Conservation (phyloP, 2,329 filamentous ascomycete species). For the Botrytis sinoallii region DNA sequence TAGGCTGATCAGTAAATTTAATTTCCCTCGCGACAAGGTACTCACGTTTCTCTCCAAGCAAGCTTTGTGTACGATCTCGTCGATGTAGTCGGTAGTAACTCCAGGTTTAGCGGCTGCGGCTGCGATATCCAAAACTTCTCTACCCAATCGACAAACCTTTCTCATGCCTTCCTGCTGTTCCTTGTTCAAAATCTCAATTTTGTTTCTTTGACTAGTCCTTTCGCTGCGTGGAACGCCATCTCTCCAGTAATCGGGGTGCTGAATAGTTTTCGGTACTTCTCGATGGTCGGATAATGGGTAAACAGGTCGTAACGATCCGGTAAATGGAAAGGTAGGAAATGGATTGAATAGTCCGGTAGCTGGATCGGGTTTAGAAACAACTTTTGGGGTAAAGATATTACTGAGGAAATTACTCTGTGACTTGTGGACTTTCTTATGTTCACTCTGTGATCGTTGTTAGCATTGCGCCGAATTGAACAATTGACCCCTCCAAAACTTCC, state of each 20-base stretch:
- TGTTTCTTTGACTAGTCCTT: constrained; percentile 63
- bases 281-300: constrained; percentile 77
- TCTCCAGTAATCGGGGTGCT: constrained; percentile 80
- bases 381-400: constrained; percentile 71
- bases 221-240: constrained; percentile 71
- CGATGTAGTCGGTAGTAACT: constrained; percentile 92
- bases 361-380: constrained; percentile 88
- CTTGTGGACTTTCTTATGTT: constrained; percentile 84
- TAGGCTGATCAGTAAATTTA: constrained; percentile 41
- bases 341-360: constrained; percentile 88
- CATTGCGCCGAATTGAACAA: constrained; percentile 17
- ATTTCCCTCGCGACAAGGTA: constrained; percentile 17
- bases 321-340: constrained; percentile 82
- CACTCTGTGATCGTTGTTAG: constrained; percentile 50
- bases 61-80: constrained; percentile 91
- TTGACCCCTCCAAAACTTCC: background rate
- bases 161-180: constrained; percentile 82
- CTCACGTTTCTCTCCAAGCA: constrained; percentile 88
- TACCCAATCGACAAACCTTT: constrained; percentile 79
- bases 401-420: constrained; percentile 71
- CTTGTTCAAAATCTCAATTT: constrained; percentile 77
- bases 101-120: constrained; percentile 82
- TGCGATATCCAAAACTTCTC: constrained; percentile 91
- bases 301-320: constrained; percentile 77
- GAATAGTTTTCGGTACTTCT: constrained; percentile 74